Conservation (phyloP, 2,329 filamentous ascomycete species). For the Pseudogymnoascus sp. region DNA sequence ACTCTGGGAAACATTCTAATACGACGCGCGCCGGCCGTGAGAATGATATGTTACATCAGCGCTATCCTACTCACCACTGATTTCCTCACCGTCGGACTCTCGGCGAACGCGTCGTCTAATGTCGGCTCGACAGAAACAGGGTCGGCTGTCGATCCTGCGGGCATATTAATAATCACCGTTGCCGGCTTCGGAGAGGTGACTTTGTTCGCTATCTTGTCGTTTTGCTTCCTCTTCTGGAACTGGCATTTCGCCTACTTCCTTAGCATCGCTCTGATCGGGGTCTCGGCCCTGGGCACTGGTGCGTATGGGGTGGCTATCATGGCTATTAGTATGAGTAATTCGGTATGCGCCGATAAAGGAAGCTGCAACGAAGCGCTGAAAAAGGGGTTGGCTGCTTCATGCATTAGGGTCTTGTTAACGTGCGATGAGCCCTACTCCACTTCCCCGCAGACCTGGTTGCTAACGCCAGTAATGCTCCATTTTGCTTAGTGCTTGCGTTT, state of each 20-base stretch:
- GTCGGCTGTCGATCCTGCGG: background rate
- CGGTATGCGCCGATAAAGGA: background rate
- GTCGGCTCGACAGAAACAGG: background rate
- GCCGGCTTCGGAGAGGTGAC: conserved; percentile 1
- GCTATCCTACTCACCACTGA: conserved; percentile 1
- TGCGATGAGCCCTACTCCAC: background rate
- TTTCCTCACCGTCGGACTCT: background rate
- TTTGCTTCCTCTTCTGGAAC: conserved; percentile 4
- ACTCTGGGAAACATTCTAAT: background rate
- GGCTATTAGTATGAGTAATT: conserved; percentile 7
- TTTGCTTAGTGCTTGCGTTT: background rate
- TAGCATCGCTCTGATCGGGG: background rate
- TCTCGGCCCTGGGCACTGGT: conserved; percentile 1
- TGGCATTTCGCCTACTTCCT: conserved; percentile 6
- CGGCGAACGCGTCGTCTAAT: background rate
- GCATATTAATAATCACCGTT: background rate
- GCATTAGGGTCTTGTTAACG: background rate
- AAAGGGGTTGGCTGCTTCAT: background rate
- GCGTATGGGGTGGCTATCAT: conserved; percentile 7
- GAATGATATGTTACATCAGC: conserved; percentile 1
- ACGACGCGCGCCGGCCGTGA: background rate
- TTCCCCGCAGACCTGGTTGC: background rate
- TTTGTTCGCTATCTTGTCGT: background rate
- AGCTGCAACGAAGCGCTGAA: background rate
- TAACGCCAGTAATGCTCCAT: background rate